phyloP scores from a whole-genome alignment of 2,329 filamentous ascomycete species.

The Moelleriella libera region DNA sequence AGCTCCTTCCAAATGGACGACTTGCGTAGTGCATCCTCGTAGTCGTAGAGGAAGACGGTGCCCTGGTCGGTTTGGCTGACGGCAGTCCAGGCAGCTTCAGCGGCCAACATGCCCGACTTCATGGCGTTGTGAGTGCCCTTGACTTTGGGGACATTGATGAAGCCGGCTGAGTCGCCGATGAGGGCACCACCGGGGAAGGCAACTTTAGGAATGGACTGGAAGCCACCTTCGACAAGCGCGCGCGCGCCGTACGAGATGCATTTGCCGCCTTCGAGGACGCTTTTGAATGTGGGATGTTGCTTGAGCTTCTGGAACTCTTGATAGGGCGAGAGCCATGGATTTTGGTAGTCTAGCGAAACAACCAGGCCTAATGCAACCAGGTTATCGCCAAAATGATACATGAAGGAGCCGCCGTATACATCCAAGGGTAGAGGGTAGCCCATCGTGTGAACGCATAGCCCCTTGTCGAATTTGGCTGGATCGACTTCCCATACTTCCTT shows the following conservation, averaged over 20 bases:
- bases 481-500: slow-evolving; percentile 98
- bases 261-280: slow-evolving; percentile 86
- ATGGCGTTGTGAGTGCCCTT: slow-evolving; percentile 98
- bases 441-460: slow-evolving; percentile 77
- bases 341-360: slow-evolving; percentile 86
- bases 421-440: slow-evolving; percentile 80
- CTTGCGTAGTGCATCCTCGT: slow-evolving; percentile 76
- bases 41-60: slow-evolving; percentile 84
- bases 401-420: slow-evolving; percentile 95
- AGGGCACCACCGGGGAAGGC: slow-evolving; percentile 91
- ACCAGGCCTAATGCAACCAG: slow-evolving; percentile 86
- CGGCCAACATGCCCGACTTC: slow-evolving; percentile 93
- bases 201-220: slow-evolving; percentile 94
- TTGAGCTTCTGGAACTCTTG: slow-evolving; percentile 98
- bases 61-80: slow-evolving; percentile 43
- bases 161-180: slow-evolving; percentile 91
- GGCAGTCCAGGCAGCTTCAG: slow-evolving; percentile 76
- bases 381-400: slow-evolving; percentile 99
- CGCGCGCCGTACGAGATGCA: slow-evolving; percentile 94
- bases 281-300: slow-evolving; percentile 81
- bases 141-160: slow-evolving; percentile 95
- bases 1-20: slow-evolving; percentile 90
- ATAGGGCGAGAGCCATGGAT: slow-evolving; percentile 93
- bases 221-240: slow-evolving; percentile 85
- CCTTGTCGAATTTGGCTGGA: slow-evolving; percentile 81